Conservation (phyloP, 2,329 filamentous ascomycete genomes). For the Monosporascus ibericus region DNA sequence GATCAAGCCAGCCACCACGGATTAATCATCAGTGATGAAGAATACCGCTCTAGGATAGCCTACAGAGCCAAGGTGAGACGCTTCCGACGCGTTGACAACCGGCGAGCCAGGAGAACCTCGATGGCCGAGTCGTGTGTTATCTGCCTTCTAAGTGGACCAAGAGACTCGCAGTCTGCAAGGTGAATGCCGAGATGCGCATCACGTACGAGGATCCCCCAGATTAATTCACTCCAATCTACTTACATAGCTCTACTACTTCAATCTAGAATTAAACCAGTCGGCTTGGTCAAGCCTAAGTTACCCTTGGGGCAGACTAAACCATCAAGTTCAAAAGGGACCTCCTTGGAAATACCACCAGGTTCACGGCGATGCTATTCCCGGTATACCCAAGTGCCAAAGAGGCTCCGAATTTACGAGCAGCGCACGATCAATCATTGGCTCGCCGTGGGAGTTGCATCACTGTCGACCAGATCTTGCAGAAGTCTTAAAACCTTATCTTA, state of each 20-base stretch:
- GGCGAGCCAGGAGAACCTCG: background rate
- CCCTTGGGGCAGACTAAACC: no score
- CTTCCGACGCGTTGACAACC: background rate
- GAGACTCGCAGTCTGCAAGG: background rate
- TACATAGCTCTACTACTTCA: background rate
- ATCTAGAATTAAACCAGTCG: background rate
- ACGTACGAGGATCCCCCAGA: conserved; percentile 4
- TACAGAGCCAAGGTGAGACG: no score
- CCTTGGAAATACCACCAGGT: no score
- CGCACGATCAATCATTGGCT: background rate
- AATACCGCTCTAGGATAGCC: no score
- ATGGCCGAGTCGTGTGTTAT: background rate
- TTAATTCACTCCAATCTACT: conserved; percentile 4
- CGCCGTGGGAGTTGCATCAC: background rate
- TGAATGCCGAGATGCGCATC: conserved; percentile 18
- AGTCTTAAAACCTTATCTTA: background rate
- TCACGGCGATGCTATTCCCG: background rate
- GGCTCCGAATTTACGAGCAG: background rate
- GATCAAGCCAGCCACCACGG: background rate
- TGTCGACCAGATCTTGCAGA: background rate
- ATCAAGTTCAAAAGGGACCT: no score
- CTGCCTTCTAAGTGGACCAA: background rate
- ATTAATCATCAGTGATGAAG: background rate
- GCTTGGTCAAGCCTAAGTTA: background rate
- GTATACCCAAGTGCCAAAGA: background rate